A percentile compares a stretch with the other conserved stretches of the same genome.
phyloP scores from a whole-genome alignment of 768 basidiomycete species.

The Thelephora aurantiotincta region DNA sequence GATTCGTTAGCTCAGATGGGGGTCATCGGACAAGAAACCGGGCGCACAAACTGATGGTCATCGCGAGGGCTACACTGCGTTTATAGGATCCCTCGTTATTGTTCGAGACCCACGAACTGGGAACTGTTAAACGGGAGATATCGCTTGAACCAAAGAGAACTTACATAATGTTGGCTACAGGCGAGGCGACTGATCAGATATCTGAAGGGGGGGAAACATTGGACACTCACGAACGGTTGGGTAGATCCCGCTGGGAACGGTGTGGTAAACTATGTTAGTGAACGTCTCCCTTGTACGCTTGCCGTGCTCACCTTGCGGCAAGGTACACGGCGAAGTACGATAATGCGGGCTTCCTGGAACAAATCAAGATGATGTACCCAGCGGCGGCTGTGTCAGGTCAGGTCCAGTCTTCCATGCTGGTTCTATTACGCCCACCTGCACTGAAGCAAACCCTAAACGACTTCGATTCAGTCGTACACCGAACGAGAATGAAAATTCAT shows the following conservation, averaged over 20 bases:
- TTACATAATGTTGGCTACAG: constrained; percentile 46
- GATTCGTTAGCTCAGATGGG: background rate
- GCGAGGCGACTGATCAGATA: background rate
- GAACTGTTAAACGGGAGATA: background rate
- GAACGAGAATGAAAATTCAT: constrained; percentile 12
- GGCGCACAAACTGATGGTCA: constrained; percentile 50
- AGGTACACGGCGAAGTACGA: constrained; percentile 64
- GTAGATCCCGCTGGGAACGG: constrained; percentile 45
- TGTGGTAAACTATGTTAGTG: background rate
- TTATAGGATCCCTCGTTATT: constrained; percentile 70
- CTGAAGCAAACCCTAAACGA: constrained; percentile 13
- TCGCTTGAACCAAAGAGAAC: constrained; percentile 4
- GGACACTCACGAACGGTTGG: constrained; percentile 47
- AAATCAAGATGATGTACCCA: constrained; percentile 60
- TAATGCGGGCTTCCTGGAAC: constrained; percentile 43
- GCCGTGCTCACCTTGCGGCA: constrained; percentile 41
- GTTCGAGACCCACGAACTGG: constrained; percentile 44
- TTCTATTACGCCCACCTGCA: constrained; percentile 10
- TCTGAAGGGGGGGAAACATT: background rate
- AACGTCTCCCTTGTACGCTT: background rate
- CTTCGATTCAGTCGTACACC: background rate
- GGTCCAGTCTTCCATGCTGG: background rate
- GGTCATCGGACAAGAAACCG: background rate
- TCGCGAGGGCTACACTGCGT: constrained; percentile 54
- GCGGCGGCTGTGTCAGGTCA: constrained; percentile 23